Base-by-base conservation (phyloP, 306 rosid genomes). In the Amphicarpaea edgeworthii region DNA sequence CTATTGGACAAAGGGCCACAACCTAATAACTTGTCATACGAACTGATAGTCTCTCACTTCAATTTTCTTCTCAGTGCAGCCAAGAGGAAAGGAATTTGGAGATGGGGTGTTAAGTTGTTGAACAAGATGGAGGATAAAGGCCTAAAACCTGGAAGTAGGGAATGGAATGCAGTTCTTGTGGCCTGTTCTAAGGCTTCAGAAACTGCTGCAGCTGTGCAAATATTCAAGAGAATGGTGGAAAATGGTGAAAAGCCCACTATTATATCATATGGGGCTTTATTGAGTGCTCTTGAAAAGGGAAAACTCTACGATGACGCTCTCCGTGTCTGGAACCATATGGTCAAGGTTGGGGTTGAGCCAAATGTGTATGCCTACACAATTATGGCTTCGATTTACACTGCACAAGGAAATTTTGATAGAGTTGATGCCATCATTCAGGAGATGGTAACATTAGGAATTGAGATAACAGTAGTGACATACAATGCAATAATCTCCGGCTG, bases 121-220 rank as follows among this genome's bases (percentile, higher is more conserved):
- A 88, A 92, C 97, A 95, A 90, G 82, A 95, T 90, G 99, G 93
- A 95, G 82, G 99, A 86, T 72, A 95, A 90, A 75, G 99, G 99
- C 62, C 88, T 95, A 57, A 88, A 89, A 80, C 97, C 97, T 8
- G 87, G 99, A 79, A 85, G 86, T 79, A 87, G 75, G 78, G 97
- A 92, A 81, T 95, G 97, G 97, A 89, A 95, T 67, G 87, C 96
- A 6, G 99, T 95, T 83, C 97, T 95, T 60, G 66, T 95, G 30
- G 97, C 99, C 72, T 95, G 97, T 82, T 92, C 99, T 5, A 96
- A 83, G 84, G 97, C 99, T 63, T 90, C 97, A 0, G 91, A 96
- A 87, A 90, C 96, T 34, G 71, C 93, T 51, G 89, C 92, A 47
- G 99, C 97, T 16, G 88, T 96, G 59, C 79, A 92, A 72, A 82